Conservation (phyloP, 805 yeast species). For the Spathaspora gorwiae region DNA sequence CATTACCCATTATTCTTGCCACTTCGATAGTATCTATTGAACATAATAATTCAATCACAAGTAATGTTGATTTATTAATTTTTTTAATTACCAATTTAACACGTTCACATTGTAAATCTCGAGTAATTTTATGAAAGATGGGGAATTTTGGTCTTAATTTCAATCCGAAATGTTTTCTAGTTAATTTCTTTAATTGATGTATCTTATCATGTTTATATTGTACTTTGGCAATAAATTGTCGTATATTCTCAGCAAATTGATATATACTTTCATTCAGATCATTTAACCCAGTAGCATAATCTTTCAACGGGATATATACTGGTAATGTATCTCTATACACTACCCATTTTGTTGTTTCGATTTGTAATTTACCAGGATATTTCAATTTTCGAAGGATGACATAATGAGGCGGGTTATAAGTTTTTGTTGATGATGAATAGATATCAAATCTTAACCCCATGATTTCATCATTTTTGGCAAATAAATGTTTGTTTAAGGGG, state of each 20-base stretch:
- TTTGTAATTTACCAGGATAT: constrained; percentile 3
- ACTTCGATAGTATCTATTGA: constrained; percentile 14
- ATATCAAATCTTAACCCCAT: constrained; percentile 52
- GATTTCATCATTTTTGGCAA: constrained; percentile 23
- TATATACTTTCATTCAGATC: constrained; percentile 10
- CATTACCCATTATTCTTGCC: background rate
- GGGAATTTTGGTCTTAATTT: background rate
- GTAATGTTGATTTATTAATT: background rate
- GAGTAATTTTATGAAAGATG: constrained; percentile 13
- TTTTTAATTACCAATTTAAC: constrained; percentile 9
- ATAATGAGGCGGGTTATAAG: constrained; percentile 43
- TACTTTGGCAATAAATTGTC: constrained; percentile 17
- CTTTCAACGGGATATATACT: constrained; percentile 22
- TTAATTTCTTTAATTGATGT: constrained; percentile 11
- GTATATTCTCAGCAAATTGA: constrained; percentile 19
- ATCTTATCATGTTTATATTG: constrained; percentile 32
- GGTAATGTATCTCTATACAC: constrained; percentile 36
- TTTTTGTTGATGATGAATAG: constrained; percentile 16
- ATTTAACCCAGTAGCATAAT: constrained; percentile 10
- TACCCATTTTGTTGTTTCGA: constrained; percentile 17
- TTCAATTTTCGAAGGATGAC: constrained; percentile 30
- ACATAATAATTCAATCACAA: constrained; percentile 18
- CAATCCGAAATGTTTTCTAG: constrained; percentile 6
- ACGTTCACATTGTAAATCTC: constrained; percentile 24
- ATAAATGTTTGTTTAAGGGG: constrained; percentile 38